Evolutionary conservation across 768 basidiomycete genomes (phyloP), one percentile per base, ranked within the genome.

Genomic region (Tulasnella sp.): DNA sequence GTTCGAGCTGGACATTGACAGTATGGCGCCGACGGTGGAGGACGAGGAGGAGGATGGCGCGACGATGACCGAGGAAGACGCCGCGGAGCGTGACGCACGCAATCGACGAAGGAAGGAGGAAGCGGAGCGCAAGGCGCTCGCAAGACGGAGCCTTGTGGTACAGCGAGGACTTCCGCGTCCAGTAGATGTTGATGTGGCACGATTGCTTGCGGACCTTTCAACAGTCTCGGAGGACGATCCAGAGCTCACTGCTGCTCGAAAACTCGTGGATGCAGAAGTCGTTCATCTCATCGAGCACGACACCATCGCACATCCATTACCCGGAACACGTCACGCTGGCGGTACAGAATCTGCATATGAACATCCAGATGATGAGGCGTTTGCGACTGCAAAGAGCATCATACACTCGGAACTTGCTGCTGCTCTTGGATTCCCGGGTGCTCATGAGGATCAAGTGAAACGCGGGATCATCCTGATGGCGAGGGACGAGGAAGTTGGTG

Each of bases 121-220:
- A 63, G 89, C 90, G 70, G 85, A 90, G 68, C 74, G 79, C 48
- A 85, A 81, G 64, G 82, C 81, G 10, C 74, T 96, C n/a, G 91
- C 88, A 1, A 75, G 93, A 55, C 77, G 93, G 61, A 88, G 89
- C 48, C 79, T 84, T 62, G 81, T 79, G 49, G 86, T 99, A 51
- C 88, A 92, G 70, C 79, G 78, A 10, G 82, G 80, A 42, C 75
- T 98, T 27, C 96, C 96, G 24, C 79, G 95, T 60, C 95, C 93
- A 3, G 80, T 83, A 50, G 85, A 88, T 52, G 83, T 97, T 48
- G 83, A 97, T 65, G 74, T 86, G 3, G 76, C 77, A 17, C 71
- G 69, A 4, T 76, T 96, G 11, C 70, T 95, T 38, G 70, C 78
- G 27, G 76, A 80, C 48, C 76, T 96, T 19, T 67, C 67, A 41